Percentiles rank a stretch among this genome's conserved stretches.
Conservation (phyloP, 805 yeast genomes). For the Myxozyma neotropica region DNA sequence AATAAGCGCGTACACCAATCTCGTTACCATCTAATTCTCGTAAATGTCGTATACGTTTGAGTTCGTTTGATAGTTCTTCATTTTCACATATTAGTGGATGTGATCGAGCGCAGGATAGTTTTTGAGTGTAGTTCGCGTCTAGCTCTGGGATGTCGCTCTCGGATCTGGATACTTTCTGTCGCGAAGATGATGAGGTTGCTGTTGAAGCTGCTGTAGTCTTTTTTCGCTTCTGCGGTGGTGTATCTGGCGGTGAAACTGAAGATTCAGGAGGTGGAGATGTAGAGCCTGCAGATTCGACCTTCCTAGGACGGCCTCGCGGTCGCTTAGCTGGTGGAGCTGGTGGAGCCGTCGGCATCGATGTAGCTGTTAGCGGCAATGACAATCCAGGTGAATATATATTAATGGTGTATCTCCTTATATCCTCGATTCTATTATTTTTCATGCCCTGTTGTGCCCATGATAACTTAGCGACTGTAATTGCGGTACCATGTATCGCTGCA, state of each 20-base stretch:
- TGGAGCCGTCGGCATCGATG: too few species aligned
- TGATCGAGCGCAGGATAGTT: constrained; percentile 26
- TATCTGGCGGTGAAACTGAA: neutral
- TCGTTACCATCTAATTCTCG: constrained; percentile 28
- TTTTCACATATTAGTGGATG: constrained; percentile 27
- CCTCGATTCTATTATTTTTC: neutral
- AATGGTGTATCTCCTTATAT: neutral
- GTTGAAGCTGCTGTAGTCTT: too few species aligned
- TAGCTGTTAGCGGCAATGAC: too few species aligned
- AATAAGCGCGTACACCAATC: constrained; percentile 32
- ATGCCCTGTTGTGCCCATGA: constrained; percentile 16
- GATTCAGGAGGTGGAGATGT: neutral
- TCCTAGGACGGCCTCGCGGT: constrained; percentile 7
- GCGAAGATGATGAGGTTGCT: neutral
- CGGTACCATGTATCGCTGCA: neutral
- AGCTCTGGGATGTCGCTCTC: constrained; percentile 2
- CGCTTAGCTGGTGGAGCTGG: neutral
- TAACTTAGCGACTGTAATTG: constrained; percentile 3
- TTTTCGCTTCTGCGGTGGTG: neutral
- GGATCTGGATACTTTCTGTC: neutral
- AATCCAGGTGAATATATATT: neutral
- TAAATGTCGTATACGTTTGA: constrained; percentile 19
- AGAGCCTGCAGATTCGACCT: neutral
- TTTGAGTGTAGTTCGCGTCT: constrained; percentile 13
- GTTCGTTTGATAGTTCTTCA: constrained; percentile 10